Percentiles rank a stretch among this genome's conserved stretches.
Conservation (phyloP, 352 stramenopile species). For the Phytophthora sp. region DNA sequence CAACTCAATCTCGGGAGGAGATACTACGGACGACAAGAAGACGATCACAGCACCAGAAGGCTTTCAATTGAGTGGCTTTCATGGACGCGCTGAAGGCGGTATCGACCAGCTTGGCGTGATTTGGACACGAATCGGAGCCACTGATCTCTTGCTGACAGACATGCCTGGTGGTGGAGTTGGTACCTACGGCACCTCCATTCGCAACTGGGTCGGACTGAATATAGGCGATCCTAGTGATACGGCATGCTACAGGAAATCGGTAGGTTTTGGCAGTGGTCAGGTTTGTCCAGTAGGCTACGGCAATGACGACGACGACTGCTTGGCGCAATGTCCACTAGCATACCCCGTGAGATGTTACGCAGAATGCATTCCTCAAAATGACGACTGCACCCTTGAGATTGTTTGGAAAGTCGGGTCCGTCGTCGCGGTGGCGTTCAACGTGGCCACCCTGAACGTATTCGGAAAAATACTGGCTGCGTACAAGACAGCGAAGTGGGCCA, state of each 20-base stretch:
- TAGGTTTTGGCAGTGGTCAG: background rate
- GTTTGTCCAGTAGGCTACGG: constrained; percentile 11
- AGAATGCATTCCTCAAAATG: constrained; percentile 60
- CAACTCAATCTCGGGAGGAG: background rate
- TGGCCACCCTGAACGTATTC: constrained; percentile 34
- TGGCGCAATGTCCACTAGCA: constrained; percentile 42
- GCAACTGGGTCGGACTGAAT: constrained; percentile 22
- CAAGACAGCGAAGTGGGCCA: constrained; percentile 10
- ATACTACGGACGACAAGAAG: background rate
- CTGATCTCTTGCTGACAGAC: too few relatives aligned
- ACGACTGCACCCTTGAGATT: constrained; percentile 40
- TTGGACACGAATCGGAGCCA: too few relatives aligned
- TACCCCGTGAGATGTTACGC: constrained; percentile 52
- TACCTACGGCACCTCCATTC: background rate
- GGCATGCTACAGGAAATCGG: constrained; percentile 21
- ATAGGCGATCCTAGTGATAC: constrained; percentile 12
- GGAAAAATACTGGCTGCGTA: constrained; percentile 7
- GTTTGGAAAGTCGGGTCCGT: constrained; percentile 36
- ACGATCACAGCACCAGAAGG: background rate
- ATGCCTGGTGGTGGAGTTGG: background rate
- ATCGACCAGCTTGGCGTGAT: too few relatives aligned
- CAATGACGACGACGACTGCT: constrained; percentile 9
- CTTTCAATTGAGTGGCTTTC: too few relatives aligned
- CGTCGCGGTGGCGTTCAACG: constrained; percentile 35
- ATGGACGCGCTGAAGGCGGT: too few relatives aligned